Percentiles rank a stretch among this genome's conserved stretches.
Conservation (phyloP, 148 eudicot species). For the Oxyria digyna region DNA sequence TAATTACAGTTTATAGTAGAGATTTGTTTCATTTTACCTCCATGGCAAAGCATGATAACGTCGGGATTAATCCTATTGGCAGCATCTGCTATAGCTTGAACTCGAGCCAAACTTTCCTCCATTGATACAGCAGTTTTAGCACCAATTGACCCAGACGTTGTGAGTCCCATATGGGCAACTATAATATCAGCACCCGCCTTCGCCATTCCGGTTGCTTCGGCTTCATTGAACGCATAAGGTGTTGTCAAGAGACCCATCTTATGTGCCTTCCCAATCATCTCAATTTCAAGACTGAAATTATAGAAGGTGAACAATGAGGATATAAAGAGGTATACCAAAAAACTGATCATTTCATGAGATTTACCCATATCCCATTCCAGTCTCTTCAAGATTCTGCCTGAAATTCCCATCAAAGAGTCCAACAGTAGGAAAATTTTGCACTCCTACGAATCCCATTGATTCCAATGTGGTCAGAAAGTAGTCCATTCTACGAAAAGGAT, state of each 20-base stretch:
- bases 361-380: slow-evolving; percentile 98
- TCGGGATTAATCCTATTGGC: slow-evolving; percentile 57
- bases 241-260: slow-evolving; percentile 85
- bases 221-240: slow-evolving; percentile 83
- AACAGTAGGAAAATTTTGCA: slow-evolving; percentile 96
- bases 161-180: slow-evolving; percentile 97
- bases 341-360: not conserved
- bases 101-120: slow-evolving; percentile 73
- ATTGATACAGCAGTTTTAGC: slow-evolving; percentile 72
- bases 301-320: not conserved
- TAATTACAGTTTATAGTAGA: not conserved
- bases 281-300: slow-evolving; percentile 65
- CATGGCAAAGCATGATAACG: slow-evolving; percentile 85
- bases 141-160: slow-evolving; percentile 91
- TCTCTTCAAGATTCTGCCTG: slow-evolving; percentile 93
- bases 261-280: slow-evolving; percentile 85
- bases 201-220: slow-evolving; percentile 83
- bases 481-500: slow-evolving; percentile 91
- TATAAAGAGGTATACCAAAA: not conserved
- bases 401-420: slow-evolving; percentile 96
- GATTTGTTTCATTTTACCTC: slow-evolving; percentile 44
- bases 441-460: slow-evolving; percentile 74
- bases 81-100: slow-evolving; percentile 96
- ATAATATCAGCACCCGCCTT: slow-evolving; percentile 91
- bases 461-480: slow-evolving; percentile 74